Evolutionary conservation across 83 land plant genomes (phyloP), one percentile per base, ranked within the genome.

Genomic region (Larix sibirica): DNA sequence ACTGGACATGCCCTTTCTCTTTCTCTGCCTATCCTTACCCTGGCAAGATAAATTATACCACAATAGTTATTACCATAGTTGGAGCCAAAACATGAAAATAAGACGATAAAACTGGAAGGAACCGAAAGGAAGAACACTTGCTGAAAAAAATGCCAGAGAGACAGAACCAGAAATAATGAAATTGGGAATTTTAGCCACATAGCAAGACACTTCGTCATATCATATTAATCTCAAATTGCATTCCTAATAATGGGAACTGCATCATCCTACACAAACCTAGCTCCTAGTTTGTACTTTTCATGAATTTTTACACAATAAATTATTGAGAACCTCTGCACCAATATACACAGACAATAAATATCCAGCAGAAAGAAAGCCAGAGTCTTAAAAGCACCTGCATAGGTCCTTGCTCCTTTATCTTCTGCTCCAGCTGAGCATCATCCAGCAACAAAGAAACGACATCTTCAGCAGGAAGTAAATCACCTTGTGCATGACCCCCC

Each of bases 381-480:
- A 50, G 62, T 65, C 80, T 40, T 26, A 83, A 16, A 31, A 85
- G 69, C 78, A 88, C 88, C 90, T 91, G 92, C 40, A 83, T 80
- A 12, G 96, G 85, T 40, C 79, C 70, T 83, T 90, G 92, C 84
- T 94, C 94, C 84, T 89, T 96, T 65, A 98, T 80, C 84, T 90
- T 96, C 83, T 95, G 96, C 81, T 96, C 97, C 79, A 96, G 82
- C 82, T 98, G 99, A n/a, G 98, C 88, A 90, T 98, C 99, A 85
- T 98, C 99, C 65, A 98, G 77, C 58, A 98, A 90, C 42, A 98
- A 87, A 44, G 99, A 98, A 31, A 98, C 94, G 40, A 98, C 99
- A 83, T 98, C 99, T 69, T 98, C 99, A 40, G 97, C 89, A 59
- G 89, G 93, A 85, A 98, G 84, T 2, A 93, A 78, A 86, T 98